Evolutionary conservation across 805 yeast genomes (phyloP).

Genomic region (Yarrowia deformans): DNA sequence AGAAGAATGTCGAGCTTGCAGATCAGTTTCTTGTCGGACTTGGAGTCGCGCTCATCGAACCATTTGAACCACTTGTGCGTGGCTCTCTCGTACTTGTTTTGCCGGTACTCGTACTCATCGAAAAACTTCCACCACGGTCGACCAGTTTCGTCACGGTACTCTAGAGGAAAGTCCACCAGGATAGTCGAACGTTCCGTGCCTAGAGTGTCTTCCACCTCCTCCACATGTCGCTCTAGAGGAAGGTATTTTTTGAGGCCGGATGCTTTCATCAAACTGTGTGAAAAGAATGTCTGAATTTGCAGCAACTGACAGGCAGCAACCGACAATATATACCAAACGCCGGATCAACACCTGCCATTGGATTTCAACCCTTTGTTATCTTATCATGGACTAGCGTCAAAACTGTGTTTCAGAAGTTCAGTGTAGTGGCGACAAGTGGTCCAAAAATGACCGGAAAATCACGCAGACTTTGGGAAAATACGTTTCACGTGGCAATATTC

Average conservation of each 20-base stretch:
- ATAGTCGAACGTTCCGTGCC: background rate
- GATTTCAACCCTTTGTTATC: conserved; percentile 1
- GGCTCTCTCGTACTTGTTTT: conserved; percentile 14
- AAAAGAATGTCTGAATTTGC: too few relatives aligned
- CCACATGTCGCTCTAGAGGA: conserved; percentile 11
- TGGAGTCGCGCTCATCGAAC: conserved; percentile 60
- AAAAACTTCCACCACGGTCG: conserved; percentile 32
- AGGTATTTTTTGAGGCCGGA: background rate
- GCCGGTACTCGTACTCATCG: conserved; percentile 50
- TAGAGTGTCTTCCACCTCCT: background rate
- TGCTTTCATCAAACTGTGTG: too few relatives aligned
- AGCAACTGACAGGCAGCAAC: too few relatives aligned
- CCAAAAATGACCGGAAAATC: too few relatives aligned
- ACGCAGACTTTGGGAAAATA: too few relatives aligned
- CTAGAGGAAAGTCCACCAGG: conserved; percentile 1
- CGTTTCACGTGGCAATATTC: too few relatives aligned
- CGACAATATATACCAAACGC: too few relatives aligned
- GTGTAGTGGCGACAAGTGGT: too few relatives aligned
- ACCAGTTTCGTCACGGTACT: conserved; percentile 13
- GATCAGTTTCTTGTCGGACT: conserved; percentile 56
- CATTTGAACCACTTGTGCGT: conserved; percentile 53
- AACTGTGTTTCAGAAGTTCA: too few relatives aligned
- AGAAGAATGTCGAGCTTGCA: conserved; percentile 63
- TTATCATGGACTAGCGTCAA: background rate
- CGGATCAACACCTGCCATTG: background rate